These are phyloP conservation scores for Wickerhamomyces tratensis DNA, from an alignment of 805 yeast genomes.

Conservation along the genomic window DNA sequence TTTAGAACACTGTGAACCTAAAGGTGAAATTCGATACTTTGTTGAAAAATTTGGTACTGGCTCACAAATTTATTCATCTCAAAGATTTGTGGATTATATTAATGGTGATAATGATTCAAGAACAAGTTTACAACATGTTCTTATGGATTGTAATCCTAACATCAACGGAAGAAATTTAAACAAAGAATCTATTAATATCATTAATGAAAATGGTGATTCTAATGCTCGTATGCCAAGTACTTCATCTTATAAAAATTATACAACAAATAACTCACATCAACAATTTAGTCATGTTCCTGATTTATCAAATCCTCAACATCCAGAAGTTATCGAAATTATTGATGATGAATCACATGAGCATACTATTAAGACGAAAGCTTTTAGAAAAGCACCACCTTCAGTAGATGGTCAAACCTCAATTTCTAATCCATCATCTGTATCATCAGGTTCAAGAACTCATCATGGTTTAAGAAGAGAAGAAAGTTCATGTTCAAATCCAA, in stretches of 20 bases:
- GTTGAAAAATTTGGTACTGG: conserved; percentile 56
- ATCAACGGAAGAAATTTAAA: too few species aligned
- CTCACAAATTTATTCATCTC: conserved; percentile 43
- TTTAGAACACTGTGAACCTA: conserved; percentile 60
- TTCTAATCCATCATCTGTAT: conserved; percentile 15
- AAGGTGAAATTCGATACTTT: conserved; percentile 46
- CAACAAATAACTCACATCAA: not conserved
- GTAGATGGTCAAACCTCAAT: conserved; percentile 20
- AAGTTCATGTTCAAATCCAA: conserved; percentile 18
- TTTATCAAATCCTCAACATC: not conserved
- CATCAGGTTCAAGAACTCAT: conserved; percentile 1
- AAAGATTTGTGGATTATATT: conserved; percentile 53
- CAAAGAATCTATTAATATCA: too few species aligned
- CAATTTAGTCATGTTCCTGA: not conserved
- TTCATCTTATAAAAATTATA: not conserved
- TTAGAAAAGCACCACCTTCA: conserved; percentile 21
- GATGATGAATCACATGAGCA: not conserved
- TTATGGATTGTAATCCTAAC: too few species aligned
- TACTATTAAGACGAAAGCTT: not conserved
- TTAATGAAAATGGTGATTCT: too few species aligned
- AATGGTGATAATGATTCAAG: conserved; percentile 26
- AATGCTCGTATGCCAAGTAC: not conserved
- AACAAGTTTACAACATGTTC: not conserved
- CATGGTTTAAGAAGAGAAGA: conserved; percentile 9
- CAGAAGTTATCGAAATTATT: not conserved